A percentile compares a stretch with the other conserved stretches of the same genome.
Evolutionary conservation across 2,329 filamentous ascomycete genomes (phyloP).

Genomic region (Fusarium neocosmosporiellum): DNA sequence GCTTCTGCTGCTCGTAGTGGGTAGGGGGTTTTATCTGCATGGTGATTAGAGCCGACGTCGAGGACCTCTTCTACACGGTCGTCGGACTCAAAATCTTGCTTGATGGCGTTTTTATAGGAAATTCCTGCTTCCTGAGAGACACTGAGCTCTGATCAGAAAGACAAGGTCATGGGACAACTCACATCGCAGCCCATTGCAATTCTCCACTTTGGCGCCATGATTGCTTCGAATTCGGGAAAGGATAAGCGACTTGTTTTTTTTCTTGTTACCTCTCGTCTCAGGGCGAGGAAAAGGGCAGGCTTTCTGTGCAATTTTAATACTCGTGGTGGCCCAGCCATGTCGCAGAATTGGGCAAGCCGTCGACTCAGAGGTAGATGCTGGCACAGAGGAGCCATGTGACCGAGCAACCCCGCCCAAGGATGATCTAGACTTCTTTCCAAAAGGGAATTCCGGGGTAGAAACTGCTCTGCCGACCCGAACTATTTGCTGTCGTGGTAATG

Average conservation of each 20-base stretch:
- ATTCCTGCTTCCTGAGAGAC: slow-evolving; percentile 73
- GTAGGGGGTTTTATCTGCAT: slow-evolving; percentile 82
- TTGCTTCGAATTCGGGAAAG: slow-evolving; percentile 29
- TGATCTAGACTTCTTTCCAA: slow-evolving; percentile 4
- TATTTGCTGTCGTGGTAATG: not conserved
- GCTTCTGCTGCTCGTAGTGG: slow-evolving; percentile 82
- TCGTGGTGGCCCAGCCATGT: not conserved
- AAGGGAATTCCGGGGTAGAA: slow-evolving; percentile 14
- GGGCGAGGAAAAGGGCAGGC: not conserved
- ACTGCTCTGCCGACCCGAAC: not conserved
- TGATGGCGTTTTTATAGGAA: slow-evolving; percentile 82
- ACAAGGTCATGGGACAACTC: slow-evolving; percentile 39
- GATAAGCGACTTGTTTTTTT: not conserved
- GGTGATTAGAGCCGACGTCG: slow-evolving; percentile 77
- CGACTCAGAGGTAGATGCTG: not conserved
- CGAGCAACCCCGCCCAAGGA: not conserved
- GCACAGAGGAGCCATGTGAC: slow-evolving; percentile 9
- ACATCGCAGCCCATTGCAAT: slow-evolving; percentile 67
- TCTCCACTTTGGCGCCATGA: slow-evolving; percentile 62
- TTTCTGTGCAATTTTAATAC: slow-evolving; percentile 7
- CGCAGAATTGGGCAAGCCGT: slow-evolving; percentile 11
- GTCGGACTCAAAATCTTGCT: slow-evolving; percentile 75
- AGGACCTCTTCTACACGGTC: slow-evolving; percentile 73
- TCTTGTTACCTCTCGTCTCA: not conserved
- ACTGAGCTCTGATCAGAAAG: not conserved